phyloP scores from a whole-genome alignment of 192 early-diverging fungal species.

The Paraglomus brasilianum region DNA sequence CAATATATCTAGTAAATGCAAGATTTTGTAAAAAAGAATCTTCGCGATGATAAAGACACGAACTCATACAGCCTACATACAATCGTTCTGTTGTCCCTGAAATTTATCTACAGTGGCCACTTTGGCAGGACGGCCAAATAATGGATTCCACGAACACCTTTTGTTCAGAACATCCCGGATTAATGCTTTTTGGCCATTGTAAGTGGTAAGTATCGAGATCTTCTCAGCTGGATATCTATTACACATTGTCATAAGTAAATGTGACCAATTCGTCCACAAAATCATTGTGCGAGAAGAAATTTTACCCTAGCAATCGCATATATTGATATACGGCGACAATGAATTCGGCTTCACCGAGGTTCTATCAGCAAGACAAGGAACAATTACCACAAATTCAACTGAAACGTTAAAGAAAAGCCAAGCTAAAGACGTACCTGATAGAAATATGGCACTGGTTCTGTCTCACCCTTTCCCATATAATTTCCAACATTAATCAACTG shows the following conservation, averaged over 20 bases:
- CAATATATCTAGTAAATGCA: conserved; percentile 62
- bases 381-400: background rate
- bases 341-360: conserved; percentile 97
- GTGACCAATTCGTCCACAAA: background rate
- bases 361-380: conserved; percentile 47
- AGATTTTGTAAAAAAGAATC: background rate
- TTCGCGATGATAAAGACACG: background rate
- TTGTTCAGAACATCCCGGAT: conserved; percentile 85
- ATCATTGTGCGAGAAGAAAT: background rate
- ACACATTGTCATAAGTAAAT: background rate
- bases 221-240: conserved; percentile 80
- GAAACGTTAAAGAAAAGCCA: background rate
- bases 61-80: conserved; percentile 40
- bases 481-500: conserved; percentile 87
- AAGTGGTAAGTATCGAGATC: conserved; percentile 94
- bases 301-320: conserved; percentile 87
- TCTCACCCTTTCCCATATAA: conserved; percentile 78
- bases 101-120: conserved; percentile 96
- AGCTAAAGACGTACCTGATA: conserved; percentile 46
- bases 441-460: conserved; percentile 81
- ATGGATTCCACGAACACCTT: conserved; percentile 84
- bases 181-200: conserved; percentile 94
- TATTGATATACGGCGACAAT: conserved; percentile 94
- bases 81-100: conserved; percentile 96
- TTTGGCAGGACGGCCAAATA: conserved; percentile 75